Evolutionary conservation across 2,329 filamentous ascomycete genomes (phyloP).

Genomic region (Fusarium hostae): DNA sequence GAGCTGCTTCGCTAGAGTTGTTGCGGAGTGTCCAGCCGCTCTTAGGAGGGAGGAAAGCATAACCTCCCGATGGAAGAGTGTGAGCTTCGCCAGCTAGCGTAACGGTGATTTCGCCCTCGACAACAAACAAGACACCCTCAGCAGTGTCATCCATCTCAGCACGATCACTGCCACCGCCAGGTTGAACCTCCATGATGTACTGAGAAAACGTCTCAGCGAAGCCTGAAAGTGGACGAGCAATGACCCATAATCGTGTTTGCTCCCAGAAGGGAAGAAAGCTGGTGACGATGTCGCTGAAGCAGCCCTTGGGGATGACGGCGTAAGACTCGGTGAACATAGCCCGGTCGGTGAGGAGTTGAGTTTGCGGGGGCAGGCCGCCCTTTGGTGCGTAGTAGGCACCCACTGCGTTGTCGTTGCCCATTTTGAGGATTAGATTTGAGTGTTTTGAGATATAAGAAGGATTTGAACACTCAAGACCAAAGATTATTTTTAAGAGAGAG

Average conservation of each 20-base stretch:
- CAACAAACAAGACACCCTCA: conserved; percentile 25
- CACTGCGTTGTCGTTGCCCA: conserved; percentile 6
- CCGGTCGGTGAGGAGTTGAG: conserved; percentile 25
- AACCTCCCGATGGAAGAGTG: conserved; percentile 14
- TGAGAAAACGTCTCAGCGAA: conserved; percentile 31
- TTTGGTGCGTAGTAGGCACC: conserved; percentile 30
- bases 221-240: conserved; percentile 23
- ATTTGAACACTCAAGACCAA: neutral
- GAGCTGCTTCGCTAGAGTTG: conserved; percentile 11
- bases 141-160: conserved; percentile 25
- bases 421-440: neutral
- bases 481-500: neutral
- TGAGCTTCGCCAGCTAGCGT: conserved; percentile 10
- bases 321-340: conserved; percentile 35
- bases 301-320: conserved; percentile 29
- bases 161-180: conserved; percentile 23
- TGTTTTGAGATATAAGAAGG: neutral
- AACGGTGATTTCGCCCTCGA: conserved; percentile 22
- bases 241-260: conserved; percentile 26
- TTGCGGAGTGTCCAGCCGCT: conserved; percentile 28
- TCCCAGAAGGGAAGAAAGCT: conserved; percentile 30
- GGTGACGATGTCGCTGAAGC: conserved; percentile 34
- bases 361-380: conserved; percentile 26
- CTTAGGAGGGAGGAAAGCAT: conserved; percentile 27
- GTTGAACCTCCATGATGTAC: conserved; percentile 30